Evolutionary conservation across 768 basidiomycete genomes (phyloP).

Genomic region (Scleroderma bovista): DNA sequence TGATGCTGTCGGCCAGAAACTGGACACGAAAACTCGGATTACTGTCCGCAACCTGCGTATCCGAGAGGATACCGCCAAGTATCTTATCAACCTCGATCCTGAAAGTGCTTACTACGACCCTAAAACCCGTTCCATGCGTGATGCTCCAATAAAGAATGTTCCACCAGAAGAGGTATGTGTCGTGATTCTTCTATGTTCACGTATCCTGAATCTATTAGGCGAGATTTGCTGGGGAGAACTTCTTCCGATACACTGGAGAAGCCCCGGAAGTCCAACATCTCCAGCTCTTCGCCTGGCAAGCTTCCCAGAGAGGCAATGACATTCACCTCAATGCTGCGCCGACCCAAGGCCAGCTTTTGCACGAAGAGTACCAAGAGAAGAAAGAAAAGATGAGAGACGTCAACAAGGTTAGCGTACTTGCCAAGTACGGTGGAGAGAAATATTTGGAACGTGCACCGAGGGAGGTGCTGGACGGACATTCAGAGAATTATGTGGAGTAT

Average conservation of each 20-base stretch:
- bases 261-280: slow-evolving; percentile 88
- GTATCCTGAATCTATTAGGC: slow-evolving; percentile 41
- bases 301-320: slow-evolving; percentile 87
- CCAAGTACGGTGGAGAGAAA: slow-evolving; percentile 90
- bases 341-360: slow-evolving; percentile 89
- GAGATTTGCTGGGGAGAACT: slow-evolving; percentile 95
- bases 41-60: slow-evolving; percentile 98
- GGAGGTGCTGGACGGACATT: slow-evolving; percentile 92
- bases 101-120: slow-evolving; percentile 98
- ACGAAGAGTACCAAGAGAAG: slow-evolving; percentile 86
- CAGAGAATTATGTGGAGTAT: slow-evolving; percentile 97
- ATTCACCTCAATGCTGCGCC: slow-evolving; percentile 95
- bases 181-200: neutral
- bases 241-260: slow-evolving; percentile 86
- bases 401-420: slow-evolving; percentile 83
- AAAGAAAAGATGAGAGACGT: slow-evolving; percentile 88
- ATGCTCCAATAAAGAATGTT: slow-evolving; percentile 77
- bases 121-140: slow-evolving; percentile 99
- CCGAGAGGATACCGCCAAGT: slow-evolving; percentile 98
- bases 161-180: slow-evolving; percentile 80
- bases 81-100: slow-evolving; percentile 92
- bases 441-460: slow-evolving; percentile 87
- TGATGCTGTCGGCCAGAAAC: slow-evolving; percentile 95
- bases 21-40: slow-evolving; percentile 97
- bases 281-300: slow-evolving; percentile 97